phyloP scores from a whole-genome alignment of 2,329 filamentous ascomycete species.

The Xylaria sp. region DNA sequence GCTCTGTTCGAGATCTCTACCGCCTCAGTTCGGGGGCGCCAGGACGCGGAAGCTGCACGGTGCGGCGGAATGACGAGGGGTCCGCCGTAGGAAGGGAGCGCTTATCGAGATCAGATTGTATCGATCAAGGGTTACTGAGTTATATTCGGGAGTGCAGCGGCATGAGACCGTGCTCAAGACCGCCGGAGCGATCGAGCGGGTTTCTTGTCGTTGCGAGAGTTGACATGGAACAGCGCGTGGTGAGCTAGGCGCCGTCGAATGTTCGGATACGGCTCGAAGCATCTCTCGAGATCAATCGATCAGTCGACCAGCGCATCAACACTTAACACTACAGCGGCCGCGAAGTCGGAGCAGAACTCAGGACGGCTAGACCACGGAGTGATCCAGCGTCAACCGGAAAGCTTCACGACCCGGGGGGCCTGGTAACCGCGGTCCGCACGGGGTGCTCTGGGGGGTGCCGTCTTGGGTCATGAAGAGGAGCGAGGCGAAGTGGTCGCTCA shows the following conservation, averaged over 20 bases:
- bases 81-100: slow-evolving; percentile 34
- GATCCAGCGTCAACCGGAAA: slow-evolving; percentile 31
- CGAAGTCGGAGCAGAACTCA: slow-evolving; percentile 35
- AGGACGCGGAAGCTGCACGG: slow-evolving; percentile 34
- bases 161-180: slow-evolving; percentile 33
- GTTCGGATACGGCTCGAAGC: slow-evolving; percentile 30
- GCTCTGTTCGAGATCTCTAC: slow-evolving; percentile 36
- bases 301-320: slow-evolving; percentile 33
- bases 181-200: slow-evolving; percentile 30
- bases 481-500: slow-evolving; percentile 32
- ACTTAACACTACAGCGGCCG: slow-evolving; percentile 26
- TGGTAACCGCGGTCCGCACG: slow-evolving; percentile 32
- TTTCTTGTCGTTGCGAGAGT: slow-evolving; percentile 13
- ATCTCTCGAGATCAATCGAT: slow-evolving; percentile 34
- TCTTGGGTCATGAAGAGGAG: slow-evolving; percentile 42
- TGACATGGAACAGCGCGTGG: slow-evolving; percentile 22
- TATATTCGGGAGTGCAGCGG: slow-evolving; percentile 18
- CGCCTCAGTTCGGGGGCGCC: slow-evolving; percentile 36
- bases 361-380: slow-evolving; percentile 19
- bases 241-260: slow-evolving; percentile 16
- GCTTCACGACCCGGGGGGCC: slow-evolving; percentile 30
- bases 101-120: slow-evolving; percentile 38
- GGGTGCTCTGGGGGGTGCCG: slow-evolving; percentile 35
- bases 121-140: slow-evolving; percentile 33
- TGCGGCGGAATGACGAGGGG: slow-evolving; percentile 34